A percentile compares a stretch with the other conserved stretches of the same genome.
Conservation (phyloP, 2,329 filamentous ascomycete genomes). For the Verticillium alfalfae region DNA sequence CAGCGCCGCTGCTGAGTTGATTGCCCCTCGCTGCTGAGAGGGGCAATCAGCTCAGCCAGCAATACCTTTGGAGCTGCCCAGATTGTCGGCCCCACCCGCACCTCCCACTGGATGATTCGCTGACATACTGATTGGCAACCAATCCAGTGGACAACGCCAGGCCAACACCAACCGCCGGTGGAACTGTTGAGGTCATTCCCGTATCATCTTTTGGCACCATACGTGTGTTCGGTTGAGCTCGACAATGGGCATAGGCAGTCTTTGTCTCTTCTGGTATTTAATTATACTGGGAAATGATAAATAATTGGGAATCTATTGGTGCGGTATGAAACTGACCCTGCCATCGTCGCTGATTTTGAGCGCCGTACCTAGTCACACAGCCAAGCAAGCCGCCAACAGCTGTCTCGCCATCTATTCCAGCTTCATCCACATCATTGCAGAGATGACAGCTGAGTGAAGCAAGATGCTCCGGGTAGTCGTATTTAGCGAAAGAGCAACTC, state of each 20-base stretch:
- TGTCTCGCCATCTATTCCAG: not conserved
- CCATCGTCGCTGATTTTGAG: not conserved
- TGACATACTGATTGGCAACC: too few species aligned
- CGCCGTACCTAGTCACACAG: not conserved
- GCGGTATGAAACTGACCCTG: not conserved
- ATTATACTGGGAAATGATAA: not conserved
- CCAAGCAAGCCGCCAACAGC: not conserved
- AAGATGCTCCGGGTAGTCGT: not conserved
- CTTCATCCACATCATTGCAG: not conserved
- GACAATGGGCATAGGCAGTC: not conserved
- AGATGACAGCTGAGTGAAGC: not conserved
- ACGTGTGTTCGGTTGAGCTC: too few species aligned
- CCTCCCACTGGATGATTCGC: too few species aligned
- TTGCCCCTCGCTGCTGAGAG: too few species aligned
- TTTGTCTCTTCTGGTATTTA: not conserved
- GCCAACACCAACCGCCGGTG: too few species aligned
- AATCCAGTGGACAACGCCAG: too few species aligned
- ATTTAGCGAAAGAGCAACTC: not conserved
- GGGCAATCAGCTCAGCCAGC: too few species aligned
- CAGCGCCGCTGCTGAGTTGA: constrained; percentile 10
- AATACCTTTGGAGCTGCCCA: too few species aligned
- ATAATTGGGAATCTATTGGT: not conserved
- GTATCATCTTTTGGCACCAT: too few species aligned
- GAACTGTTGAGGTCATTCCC: too few species aligned
- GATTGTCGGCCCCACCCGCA: too few species aligned